A percentile compares a stretch with the other conserved stretches of the same genome.
Evolutionary conservation across 306 rosid genomes (phyloP).

Genomic region (Heteromeles arbutifolia): DNA sequence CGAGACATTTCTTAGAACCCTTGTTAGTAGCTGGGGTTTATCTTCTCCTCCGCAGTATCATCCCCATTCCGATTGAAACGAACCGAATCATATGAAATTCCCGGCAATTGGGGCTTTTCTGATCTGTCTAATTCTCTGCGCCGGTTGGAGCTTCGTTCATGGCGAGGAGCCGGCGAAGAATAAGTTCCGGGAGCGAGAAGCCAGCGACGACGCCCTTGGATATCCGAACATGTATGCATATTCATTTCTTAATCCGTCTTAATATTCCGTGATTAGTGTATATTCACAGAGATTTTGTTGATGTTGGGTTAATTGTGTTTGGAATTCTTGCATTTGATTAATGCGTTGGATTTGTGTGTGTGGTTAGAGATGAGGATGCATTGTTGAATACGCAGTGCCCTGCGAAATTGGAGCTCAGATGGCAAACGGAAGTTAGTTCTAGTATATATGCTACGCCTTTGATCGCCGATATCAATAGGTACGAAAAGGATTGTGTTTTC

Average conservation of each 20-base stretch:
- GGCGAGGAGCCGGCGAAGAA: conserved; percentile 53
- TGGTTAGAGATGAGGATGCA: conserved; percentile 81
- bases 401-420: conserved; percentile 89
- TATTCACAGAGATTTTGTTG: conserved; percentile 3
- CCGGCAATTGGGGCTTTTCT: conserved; percentile 23
- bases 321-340: not conserved
- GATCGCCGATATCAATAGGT: conserved; percentile 95
- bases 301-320: not conserved
- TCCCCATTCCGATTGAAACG: not conserved
- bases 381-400: conserved; percentile 78
- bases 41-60: not conserved
- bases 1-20: not conserved
- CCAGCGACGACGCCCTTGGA: conserved; percentile 72
- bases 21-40: not conserved
- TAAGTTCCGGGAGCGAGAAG: conserved; percentile 77
- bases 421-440: conserved; percentile 99
- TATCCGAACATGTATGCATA: conserved; percentile 68
- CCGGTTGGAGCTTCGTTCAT: conserved; percentile 30
- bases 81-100: conserved; percentile 51
- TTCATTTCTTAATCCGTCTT: not conserved
- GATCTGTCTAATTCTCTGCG: conserved; percentile 36
- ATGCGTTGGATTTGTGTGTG: not conserved
- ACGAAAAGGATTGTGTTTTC: not conserved
- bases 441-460: conserved; percentile 91
- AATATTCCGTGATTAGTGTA: not conserved